Evolutionary conservation across 208 protist genomes (phyloP).

Genomic region (Wallacemonas rigidus): DNA sequence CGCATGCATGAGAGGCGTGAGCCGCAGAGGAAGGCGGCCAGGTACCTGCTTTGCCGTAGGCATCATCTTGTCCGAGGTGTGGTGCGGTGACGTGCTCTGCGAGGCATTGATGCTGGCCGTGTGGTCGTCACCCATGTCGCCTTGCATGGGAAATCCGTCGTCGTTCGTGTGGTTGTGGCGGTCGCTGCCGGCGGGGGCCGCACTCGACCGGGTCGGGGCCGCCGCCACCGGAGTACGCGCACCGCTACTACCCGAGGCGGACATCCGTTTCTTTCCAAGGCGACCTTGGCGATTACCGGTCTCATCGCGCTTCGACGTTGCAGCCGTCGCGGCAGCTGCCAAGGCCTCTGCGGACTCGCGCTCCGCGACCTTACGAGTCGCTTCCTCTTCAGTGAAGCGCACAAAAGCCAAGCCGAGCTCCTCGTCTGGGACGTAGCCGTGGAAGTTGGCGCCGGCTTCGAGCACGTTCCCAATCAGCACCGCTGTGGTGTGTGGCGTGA

Average conservation of each 20-base stretch:
- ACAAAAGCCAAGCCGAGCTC: constrained; percentile 53
- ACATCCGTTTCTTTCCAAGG: constrained; percentile 5
- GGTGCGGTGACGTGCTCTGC: background rate
- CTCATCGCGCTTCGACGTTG: background rate
- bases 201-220: background rate
- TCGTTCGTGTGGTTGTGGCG: too few relatives aligned
- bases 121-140: background rate
- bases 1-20: constrained; percentile 76
- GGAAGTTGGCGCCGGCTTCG: constrained; percentile 39
- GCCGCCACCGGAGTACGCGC: background rate
- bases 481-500: constrained; percentile 38
- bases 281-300: constrained; percentile 1
- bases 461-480: constrained; percentile 50
- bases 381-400: constrained; percentile 34
- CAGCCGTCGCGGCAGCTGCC: background rate
- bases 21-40: constrained; percentile 37
- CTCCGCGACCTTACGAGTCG: background rate
- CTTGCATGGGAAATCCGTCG: too few relatives aligned
- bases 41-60: constrained; percentile 16
- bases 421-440: constrained; percentile 52
- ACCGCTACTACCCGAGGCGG: background rate
- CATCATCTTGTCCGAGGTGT: background rate
- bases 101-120: background rate
- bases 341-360: background rate
- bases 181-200: too few relatives aligned